Base-by-base conservation (phyloP, 1,284 basidiomycete genomes). In the Trichosporon coremiiforme region DNA sequence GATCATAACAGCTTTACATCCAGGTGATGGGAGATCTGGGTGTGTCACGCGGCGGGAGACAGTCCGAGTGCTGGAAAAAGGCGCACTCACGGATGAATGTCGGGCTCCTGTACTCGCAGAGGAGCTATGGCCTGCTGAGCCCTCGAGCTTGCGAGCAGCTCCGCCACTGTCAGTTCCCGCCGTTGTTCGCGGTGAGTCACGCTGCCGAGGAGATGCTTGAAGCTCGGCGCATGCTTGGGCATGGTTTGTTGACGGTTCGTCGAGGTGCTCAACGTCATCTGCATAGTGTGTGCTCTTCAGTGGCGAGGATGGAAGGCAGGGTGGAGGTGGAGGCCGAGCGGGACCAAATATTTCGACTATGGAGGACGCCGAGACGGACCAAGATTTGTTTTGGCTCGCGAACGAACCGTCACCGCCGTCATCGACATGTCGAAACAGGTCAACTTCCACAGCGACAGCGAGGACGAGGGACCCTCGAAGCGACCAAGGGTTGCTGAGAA, bases 151-250 rank as follows among this genome's bases (percentile, higher is more conserved):
- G 67, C 66, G 4, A 80, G 65, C 9, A 79, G 70, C 36, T 79
- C 78, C 38, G 76, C 78, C 20, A 80, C 77, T 20, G 70, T 74
- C 38, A 68, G 70, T 29, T 71, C 69, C 55, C 67, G 70, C 64
- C 57, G 29, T 38, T 67, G 33, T 22, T 65, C 62, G 73, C 60
- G 75, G 72, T 62, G 71, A 55, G 41, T 71, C 41, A 47, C 57
- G 13, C 66, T 22, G 25, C 71, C 72, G 29, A 73, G 25, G 35
- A 82, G 77, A 53, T 82, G 78, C 65, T 80, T 82, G 77, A 80
- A 82, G 13, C 76, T 75, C 5, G 76, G 75, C 13, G 76, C 73
- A 74, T 82, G 80, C 70, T 80, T 82, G 17, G 80, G 79, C 80
- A 82, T 81, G 36, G 17, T 65, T 33, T 45, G 22, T 35, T 7